These are phyloP conservation scores for Pleurostoma richardsiae DNA, from an alignment of 2,329 filamentous ascomycete species.

Conservation along the genomic window DNA sequence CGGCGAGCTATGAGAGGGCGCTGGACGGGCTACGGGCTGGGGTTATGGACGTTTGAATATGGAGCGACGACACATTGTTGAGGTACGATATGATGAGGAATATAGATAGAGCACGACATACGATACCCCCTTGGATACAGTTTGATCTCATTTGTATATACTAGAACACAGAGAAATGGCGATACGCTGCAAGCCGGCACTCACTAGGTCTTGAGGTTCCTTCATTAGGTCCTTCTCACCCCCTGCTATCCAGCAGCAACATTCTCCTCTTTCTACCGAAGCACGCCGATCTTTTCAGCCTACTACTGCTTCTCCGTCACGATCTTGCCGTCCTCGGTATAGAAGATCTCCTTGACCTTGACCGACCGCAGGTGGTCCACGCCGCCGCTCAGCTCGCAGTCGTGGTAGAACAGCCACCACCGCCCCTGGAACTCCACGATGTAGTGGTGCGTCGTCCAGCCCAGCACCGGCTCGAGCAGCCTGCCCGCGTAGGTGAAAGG, in stretches of 20 bases:
- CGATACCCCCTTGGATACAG: too few species aligned
- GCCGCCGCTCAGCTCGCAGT: constrained; percentile 62
- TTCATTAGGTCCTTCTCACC: too few species aligned
- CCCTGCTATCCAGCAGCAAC: too few species aligned
- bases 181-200: too few species aligned
- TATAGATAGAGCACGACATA: too few species aligned
- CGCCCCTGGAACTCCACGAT: constrained; percentile 67
- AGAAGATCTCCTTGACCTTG: constrained; percentile 71
- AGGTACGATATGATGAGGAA: too few species aligned
- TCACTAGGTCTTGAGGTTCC: too few species aligned
- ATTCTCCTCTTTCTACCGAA: too few species aligned
- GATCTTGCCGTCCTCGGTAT: constrained; percentile 62
- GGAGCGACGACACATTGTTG: too few species aligned
- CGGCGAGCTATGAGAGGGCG: constrained; percentile 67
- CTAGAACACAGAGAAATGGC: too few species aligned
- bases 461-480: constrained; percentile 70
- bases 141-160: too few species aligned
- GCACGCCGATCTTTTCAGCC: not conserved
- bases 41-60: constrained; percentile 26
- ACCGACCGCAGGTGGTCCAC: constrained; percentile 68
- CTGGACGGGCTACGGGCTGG: constrained; percentile 54
- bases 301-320: constrained; percentile 30
- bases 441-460: constrained; percentile 79
- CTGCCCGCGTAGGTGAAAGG: constrained; percentile 69
- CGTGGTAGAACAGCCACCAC: constrained; percentile 76